A percentile compares a stretch with the other conserved stretches of the same genome.
Evolutionary conservation across 2,329 filamentous ascomycete genomes (phyloP).

Genomic region (Aspergillus caelatus): DNA sequence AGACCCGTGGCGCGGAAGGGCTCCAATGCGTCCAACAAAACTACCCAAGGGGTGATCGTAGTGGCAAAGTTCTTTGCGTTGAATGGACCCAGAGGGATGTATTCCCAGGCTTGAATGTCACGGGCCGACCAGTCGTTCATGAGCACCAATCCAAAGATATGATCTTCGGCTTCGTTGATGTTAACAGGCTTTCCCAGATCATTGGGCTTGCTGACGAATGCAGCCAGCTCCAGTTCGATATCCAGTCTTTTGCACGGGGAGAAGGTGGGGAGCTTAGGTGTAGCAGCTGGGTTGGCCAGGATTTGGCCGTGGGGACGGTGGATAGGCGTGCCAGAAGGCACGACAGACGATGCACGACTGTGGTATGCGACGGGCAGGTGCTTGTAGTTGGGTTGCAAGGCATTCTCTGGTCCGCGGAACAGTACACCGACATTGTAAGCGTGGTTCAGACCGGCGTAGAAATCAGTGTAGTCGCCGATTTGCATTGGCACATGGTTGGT

Average conservation of each 20-base stretch:
- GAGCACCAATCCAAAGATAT: constrained; percentile 77
- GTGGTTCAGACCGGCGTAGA: constrained; percentile 80
- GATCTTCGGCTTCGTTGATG: constrained; percentile 66
- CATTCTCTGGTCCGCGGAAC: constrained; percentile 72
- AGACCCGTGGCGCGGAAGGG: constrained; percentile 63
- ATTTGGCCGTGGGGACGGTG: constrained; percentile 77
- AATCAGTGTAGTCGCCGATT: constrained; percentile 84
- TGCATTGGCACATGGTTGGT: constrained; percentile 73
- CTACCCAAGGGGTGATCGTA: constrained; percentile 77
- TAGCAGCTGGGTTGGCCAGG: constrained; percentile 63
- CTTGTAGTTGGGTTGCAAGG: constrained; percentile 78
- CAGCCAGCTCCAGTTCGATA: constrained; percentile 79
- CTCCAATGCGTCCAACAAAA: constrained; percentile 74
- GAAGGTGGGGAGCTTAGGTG: constrained; percentile 65
- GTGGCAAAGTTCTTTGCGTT: constrained; percentile 83
- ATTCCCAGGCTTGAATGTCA: constrained; percentile 84
- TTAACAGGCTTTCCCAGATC: constrained; percentile 65
- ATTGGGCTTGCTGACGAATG: constrained; percentile 69
- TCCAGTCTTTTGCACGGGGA: constrained; percentile 69
- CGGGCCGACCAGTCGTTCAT: constrained; percentile 88
- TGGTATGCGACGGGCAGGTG: constrained; percentile 83
- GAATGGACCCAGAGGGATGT: constrained; percentile 79
- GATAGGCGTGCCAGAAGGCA: constrained; percentile 73
- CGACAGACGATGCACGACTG: constrained; percentile 73
- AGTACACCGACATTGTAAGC: constrained; percentile 72